Base-by-base conservation (phyloP, 169 alveolate genomes). In the Plasmodium ovale region DNA sequence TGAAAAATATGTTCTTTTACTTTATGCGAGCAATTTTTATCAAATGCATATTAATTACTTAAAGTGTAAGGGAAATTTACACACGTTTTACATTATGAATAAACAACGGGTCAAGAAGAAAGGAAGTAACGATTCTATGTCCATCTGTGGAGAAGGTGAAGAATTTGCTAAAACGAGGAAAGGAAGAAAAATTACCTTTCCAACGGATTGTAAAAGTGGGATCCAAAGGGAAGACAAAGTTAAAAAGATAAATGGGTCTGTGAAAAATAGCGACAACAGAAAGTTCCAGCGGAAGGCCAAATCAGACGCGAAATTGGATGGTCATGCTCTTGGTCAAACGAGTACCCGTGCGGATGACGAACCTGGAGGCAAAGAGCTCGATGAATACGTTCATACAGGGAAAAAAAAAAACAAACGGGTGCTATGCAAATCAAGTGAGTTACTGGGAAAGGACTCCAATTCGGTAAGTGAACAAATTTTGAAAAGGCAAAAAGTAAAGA, bases 21-120 rank as follows among this genome's bases (percentile, higher is more conserved):
- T 77, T 2, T 49, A 47, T 53, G 73, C 72, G 9, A 77, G 88
- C 25, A 77, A 77, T 47, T 77, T 77, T 77, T 44, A 60, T 77
- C 54, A 77, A 33, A 49, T 25, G 14, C 88, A 77, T 39, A 60
- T 77, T 14, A 19, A 23, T 37, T 39, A 77, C 54, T 77, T 77
- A 19, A 77, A 77, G 27, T 23, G 2, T 23, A 37, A 60, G 31
- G 70, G 74, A 1, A 29, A 3, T 19, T 54, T 27, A 16, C 25
- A 77, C 23, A 54, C 25, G 9, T 4, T 60, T 14, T 60, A 77
- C 53, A 49, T 53, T 37, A 3, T 60, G 7, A 64, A 53, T 59
- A 35, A 59, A 37, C 25, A 47, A 47, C 4, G 16, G 23, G 21
- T 16, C n/a, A 42, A 10, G 12, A 6, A 23, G 47, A 60, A 27